These are phyloP conservation scores for Cylindrotheca fusiformis DNA, from an alignment of 108 stramenopile species.

Conservation along the genomic window DNA sequence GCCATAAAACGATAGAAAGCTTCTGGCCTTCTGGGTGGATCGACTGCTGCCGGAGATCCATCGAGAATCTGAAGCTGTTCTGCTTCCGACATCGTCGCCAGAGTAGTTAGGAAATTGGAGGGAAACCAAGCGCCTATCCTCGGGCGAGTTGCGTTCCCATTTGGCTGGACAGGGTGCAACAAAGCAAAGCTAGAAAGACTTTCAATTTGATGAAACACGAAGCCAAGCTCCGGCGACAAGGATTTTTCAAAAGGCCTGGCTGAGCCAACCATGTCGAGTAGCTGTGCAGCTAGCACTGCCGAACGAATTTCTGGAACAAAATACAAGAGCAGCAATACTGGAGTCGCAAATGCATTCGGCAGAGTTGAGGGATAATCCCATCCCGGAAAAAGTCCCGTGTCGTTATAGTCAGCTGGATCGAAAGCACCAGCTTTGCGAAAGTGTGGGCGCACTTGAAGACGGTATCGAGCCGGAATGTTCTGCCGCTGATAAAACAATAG, in stretches of 20 bases:
- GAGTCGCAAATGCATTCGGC: slow-evolving; percentile 58
- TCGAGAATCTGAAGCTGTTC: slow-evolving; percentile 76
- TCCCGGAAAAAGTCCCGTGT: slow-evolving; percentile 66
- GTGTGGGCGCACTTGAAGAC: slow-evolving; percentile 45
- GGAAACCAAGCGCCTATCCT: slow-evolving; percentile 66
- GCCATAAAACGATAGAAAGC: slow-evolving; percentile 82
- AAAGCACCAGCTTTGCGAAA: slow-evolving; percentile 53
- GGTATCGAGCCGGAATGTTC: slow-evolving; percentile 61
- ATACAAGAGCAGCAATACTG: slow-evolving; percentile 67
- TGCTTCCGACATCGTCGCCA: slow-evolving; percentile 71
- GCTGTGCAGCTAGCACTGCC: slow-evolving; percentile 45
- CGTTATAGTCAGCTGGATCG: slow-evolving; percentile 67
- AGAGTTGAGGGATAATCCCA: slow-evolving; percentile 76
- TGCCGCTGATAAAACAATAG: too few relatives aligned
- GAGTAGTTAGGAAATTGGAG: slow-evolving; percentile 66
- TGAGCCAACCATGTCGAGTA: slow-evolving; percentile 9
- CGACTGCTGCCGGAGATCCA: slow-evolving; percentile 65
- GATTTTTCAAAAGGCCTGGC: slow-evolving; percentile 30
- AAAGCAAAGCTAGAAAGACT: slow-evolving; percentile 53
- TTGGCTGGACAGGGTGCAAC: slow-evolving; percentile 34
- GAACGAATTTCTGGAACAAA: slow-evolving; percentile 66
- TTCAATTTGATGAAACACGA: slow-evolving; percentile 80
- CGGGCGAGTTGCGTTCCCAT: slow-evolving; percentile 8
- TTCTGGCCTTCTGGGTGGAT: slow-evolving; percentile 68
- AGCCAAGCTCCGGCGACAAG: slow-evolving; percentile 68